A percentile compares a stretch with the other conserved stretches of the same genome.
Conservation (phyloP, 1,284 basidiomycete species). For the Phellinidium pouzarii region DNA sequence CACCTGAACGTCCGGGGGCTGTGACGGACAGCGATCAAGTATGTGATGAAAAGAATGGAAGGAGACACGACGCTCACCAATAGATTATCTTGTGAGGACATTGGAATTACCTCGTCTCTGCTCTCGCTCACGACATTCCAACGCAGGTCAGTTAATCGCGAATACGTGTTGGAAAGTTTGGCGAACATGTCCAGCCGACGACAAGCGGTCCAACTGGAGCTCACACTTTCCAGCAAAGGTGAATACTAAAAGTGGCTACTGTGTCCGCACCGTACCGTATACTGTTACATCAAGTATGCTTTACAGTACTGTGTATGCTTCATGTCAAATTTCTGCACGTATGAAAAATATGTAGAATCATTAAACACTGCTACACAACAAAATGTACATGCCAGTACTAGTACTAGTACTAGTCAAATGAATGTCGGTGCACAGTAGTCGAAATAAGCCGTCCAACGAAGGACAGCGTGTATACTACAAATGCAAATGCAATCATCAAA, state of each 20-base stretch:
- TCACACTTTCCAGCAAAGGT: background rate
- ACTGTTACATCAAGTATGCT: background rate
- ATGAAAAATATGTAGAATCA: background rate
- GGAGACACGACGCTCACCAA: conserved; percentile 1
- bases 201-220: too few species aligned
- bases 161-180: conserved; percentile 11
- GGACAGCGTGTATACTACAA: background rate
- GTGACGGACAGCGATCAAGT: too few species aligned
- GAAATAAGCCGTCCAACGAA: background rate
- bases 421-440: conserved; percentile 14
- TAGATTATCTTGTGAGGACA: background rate
- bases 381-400: conserved; percentile 9
- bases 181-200: conserved; percentile 16
- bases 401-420: conserved; percentile 14
- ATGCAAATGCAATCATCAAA: background rate
- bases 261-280: background rate
- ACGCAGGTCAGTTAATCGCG: background rate
- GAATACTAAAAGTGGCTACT: background rate
- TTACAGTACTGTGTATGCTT: too few species aligned
- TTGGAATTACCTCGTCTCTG: background rate
- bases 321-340: background rate
- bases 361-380: conserved; percentile 15
- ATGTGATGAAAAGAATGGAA: background rate
- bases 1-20: conserved; percentile 11
- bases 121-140: background rate